Evolutionary conservation across 2,329 filamentous ascomycete species (phyloP).

Genomic region (Fusarium duplospermum): DNA sequence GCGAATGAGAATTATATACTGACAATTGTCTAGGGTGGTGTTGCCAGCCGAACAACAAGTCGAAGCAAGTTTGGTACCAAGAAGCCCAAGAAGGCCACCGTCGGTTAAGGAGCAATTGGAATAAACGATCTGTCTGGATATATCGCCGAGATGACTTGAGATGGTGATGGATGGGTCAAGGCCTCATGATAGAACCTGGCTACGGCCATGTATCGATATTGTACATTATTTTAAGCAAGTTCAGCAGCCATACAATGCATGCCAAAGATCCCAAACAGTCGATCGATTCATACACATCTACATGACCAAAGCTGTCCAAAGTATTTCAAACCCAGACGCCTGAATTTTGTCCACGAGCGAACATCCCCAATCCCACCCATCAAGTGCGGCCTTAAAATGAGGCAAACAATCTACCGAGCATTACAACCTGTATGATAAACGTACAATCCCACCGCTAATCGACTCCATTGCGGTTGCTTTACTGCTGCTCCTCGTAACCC

Average conservation of each 20-base stretch:
- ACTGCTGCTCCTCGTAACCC: conserved; percentile 81
- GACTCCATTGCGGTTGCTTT: conserved; percentile 36
- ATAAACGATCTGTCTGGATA: background rate
- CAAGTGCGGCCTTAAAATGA: conserved; percentile 34
- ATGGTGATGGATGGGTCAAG: conserved; percentile 1
- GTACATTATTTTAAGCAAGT: conserved; percentile 40
- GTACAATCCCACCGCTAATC: conserved; percentile 28
- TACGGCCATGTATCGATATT: conserved; percentile 42
- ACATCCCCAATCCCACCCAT: conserved; percentile 37
- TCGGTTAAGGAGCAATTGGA: conserved; percentile 51
- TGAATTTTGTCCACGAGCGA: conserved; percentile 38
- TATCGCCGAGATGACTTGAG: background rate
- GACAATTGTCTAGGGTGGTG: conserved; percentile 77
- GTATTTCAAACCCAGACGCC: conserved; percentile 45
- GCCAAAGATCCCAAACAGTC: conserved; percentile 35
- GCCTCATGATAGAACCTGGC: conserved; percentile 24
- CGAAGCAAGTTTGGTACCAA: conserved; percentile 98
- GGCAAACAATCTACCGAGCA: conserved; percentile 36
- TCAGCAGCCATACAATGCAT: conserved; percentile 13
- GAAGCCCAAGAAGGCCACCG: conserved; percentile 88
- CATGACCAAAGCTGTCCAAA: conserved; percentile 45
- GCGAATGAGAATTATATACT: background rate
- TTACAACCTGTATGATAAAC: conserved; percentile 39
- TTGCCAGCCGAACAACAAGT: conserved; percentile 83
- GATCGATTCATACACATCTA: conserved; percentile 45